Base-by-base conservation (phyloP, 768 basidiomycete species). In the Suillus paluster region DNA sequence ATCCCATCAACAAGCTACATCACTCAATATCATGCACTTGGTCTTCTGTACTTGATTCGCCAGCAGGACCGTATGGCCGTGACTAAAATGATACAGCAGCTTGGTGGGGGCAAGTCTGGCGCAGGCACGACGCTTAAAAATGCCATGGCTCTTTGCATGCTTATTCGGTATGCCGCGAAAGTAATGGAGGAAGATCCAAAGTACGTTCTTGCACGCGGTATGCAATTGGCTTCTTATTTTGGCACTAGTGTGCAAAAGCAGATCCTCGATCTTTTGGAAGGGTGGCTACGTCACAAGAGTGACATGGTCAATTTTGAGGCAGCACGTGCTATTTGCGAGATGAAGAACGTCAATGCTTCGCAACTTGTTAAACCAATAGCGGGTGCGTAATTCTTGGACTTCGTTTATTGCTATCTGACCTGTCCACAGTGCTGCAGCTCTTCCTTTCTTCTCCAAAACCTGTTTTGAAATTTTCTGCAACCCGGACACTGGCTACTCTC, bases 241-340 rank as follows among this genome's bases (percentile, higher is more conserved):
- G 25, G 11, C 21, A 30, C 1, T 67, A 99, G 97, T 71, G 81
- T 96, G 27, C 95, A 97, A 75, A 88, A 85, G 64, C 95, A 93
- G 69, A 97, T 98, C 85, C 81, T 94, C 57, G 97, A 99, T 66
- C 84, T 97, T 46, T 82, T 99, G 41, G 97, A 99, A 72, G 90
- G 92, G 38, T 96, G 95, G 89, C 80, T 99, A 63, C 88, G 95
- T 62, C 97, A 99, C 79, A 99, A 99, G 82, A 97, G 95, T 68
- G 97, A 99, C 74, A 99, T 98, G 97, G 97, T 99, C 71, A 99
- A 99, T 78, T 92, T 95, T 64, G 97, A 99, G 75, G 97, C 97
- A 23, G 97, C 97, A 4, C 91, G 97, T 48, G 96, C 89, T 8
- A 97, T 99, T 64, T 98, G 96, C 74, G 97, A 98, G 74, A 93